These are phyloP conservation scores for Aspergillus heteromorphus DNA, from an alignment of 495 filamentous ascomycete species.

Conservation along the genomic window DNA sequence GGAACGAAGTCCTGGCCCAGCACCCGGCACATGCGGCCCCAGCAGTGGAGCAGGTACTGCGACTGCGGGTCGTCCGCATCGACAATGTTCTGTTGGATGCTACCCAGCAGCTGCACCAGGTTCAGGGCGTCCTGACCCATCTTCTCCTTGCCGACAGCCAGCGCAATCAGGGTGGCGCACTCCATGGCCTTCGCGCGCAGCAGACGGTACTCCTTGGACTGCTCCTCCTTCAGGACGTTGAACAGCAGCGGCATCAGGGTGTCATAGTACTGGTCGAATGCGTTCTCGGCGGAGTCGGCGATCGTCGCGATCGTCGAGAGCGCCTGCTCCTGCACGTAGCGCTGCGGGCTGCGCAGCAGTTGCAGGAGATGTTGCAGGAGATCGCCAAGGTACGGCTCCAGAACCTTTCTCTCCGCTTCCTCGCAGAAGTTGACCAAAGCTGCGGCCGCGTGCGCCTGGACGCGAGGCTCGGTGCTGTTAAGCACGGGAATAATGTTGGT, in stretches of 20 bases:
- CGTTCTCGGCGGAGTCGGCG: slow-evolving; percentile 92
- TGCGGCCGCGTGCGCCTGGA: slow-evolving; percentile 94
- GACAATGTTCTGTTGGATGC: slow-evolving; percentile 79
- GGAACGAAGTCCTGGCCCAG: slow-evolving; percentile 86
- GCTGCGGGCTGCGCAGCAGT: slow-evolving; percentile 81
- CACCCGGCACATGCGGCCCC: slow-evolving; percentile 97
- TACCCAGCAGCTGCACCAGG: slow-evolving; percentile 78
- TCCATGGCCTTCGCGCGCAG: slow-evolving; percentile 99
- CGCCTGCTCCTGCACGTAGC: slow-evolving; percentile 97
- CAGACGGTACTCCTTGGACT: slow-evolving; percentile 85
- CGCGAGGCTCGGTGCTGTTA: slow-evolving; percentile 81
- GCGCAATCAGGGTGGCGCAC: slow-evolving; percentile 92
- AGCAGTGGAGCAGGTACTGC: slow-evolving; percentile 96
- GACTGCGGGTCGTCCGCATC: slow-evolving; percentile 96
- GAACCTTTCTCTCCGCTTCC: slow-evolving; percentile 86
- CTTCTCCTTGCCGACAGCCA: slow-evolving; percentile 90
- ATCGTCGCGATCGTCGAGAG: slow-evolving; percentile 98
- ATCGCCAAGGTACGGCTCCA: slow-evolving; percentile 91
- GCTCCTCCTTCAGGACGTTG: slow-evolving; percentile 78
- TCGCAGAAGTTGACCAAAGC: slow-evolving; percentile 99
- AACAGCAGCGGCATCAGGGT: slow-evolving; percentile 93
- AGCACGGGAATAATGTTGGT: slow-evolving; percentile 90
- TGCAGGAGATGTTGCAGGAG: slow-evolving; percentile 76
- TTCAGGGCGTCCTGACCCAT: slow-evolving; percentile 82
- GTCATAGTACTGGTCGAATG: slow-evolving; percentile 94